These are phyloP conservation scores for Comarum palustre DNA, from an alignment of 306 rosid genomes.

Conservation along the genomic window DNA sequence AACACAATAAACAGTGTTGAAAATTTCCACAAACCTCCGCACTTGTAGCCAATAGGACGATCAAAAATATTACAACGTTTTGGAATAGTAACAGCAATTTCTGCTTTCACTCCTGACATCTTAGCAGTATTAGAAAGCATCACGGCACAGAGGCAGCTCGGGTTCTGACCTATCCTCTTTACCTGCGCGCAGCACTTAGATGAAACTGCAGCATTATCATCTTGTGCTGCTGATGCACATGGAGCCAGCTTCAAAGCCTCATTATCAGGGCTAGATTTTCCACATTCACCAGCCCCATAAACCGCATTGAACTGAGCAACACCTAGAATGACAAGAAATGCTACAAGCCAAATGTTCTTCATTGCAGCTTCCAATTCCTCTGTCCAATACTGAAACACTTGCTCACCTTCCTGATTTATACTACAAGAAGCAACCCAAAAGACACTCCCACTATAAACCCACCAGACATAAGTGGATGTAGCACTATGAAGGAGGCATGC, in stretches of 20 bases:
- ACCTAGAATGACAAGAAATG: constrained; percentile 18
- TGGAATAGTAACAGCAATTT: constrained; percentile 50
- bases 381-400: background rate
- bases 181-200: constrained; percentile 45
- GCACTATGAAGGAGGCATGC: constrained; percentile 26
- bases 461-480: constrained; percentile 30
- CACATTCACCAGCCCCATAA: constrained; percentile 45
- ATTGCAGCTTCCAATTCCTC: constrained; percentile 25
- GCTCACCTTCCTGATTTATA: constrained; percentile 26
- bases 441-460: constrained; percentile 20
- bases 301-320: constrained; percentile 12
- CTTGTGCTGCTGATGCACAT: constrained; percentile 44
- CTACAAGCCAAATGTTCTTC: constrained; percentile 27
- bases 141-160: constrained; percentile 48
- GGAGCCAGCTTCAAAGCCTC: constrained; percentile 50
- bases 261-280: constrained; percentile 36
- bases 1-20: background rate
- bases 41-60: constrained; percentile 47
- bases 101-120: constrained; percentile 38
- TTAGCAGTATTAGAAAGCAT: constrained; percentile 46
- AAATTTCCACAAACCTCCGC: constrained; percentile 41
- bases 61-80: constrained; percentile 45
- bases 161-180: constrained; percentile 36
- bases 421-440: constrained; percentile 5
- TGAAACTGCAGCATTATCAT: constrained; percentile 32